Evolutionary conservation across 768 basidiomycete species (phyloP).

Genomic region (Crepidotus variabilis): DNA sequence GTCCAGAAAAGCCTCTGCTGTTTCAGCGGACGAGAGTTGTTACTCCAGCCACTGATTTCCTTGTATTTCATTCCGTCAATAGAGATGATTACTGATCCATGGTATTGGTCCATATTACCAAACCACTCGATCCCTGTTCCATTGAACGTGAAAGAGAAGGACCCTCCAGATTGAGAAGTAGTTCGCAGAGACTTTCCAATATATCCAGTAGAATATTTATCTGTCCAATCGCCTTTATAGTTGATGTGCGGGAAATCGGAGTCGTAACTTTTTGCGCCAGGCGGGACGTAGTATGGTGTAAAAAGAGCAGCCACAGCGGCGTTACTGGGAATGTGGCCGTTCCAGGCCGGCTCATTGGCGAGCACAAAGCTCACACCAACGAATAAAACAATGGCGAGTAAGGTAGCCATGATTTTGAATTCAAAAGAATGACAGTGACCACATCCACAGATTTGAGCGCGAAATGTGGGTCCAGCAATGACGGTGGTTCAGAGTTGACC

Average conservation of each 20-base stretch:
- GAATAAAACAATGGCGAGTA: not conserved
- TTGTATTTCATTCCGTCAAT: conserved; percentile 50
- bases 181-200: conserved; percentile 46
- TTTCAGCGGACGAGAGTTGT: conserved; percentile 24
- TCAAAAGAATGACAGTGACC: not conserved
- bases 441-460: not conserved
- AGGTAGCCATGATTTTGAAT: not conserved
- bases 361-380: not conserved
- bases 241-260: conserved; percentile 65
- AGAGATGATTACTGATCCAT: conserved; percentile 54
- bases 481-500: too few relatives aligned
- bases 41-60: conserved; percentile 43
- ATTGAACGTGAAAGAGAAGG: conserved; percentile 55
- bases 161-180: conserved; percentile 46
- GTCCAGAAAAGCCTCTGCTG: conserved; percentile 68
- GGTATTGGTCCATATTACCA: conserved; percentile 49
- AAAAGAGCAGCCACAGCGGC: conserved; percentile 45
- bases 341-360: conserved; percentile 56
- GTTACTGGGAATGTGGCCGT: conserved; percentile 53
- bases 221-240: conserved; percentile 59
- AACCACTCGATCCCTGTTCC: conserved; percentile 82
- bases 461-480: too few relatives aligned
- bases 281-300: conserved; percentile 70
- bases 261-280: conserved; percentile 67
- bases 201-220: conserved; percentile 48